These are phyloP conservation scores for Nakazawaea populi DNA, from an alignment of 805 yeast species.

Conservation along the genomic window DNA sequence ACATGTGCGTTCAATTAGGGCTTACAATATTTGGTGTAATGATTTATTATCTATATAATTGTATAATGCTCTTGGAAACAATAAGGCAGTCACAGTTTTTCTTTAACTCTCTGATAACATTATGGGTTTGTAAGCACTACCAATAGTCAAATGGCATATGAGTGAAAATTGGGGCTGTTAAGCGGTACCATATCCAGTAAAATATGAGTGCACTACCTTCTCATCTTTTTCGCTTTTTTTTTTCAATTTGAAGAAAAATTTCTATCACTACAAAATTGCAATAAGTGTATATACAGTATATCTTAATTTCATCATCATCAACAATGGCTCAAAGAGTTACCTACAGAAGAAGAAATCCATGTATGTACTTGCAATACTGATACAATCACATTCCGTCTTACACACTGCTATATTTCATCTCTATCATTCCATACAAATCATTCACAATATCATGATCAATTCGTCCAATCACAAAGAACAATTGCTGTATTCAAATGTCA, in stretches of 20 bases:
- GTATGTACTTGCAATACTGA: slow-evolving; percentile 49
- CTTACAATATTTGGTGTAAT: neutral
- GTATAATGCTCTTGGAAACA: no score
- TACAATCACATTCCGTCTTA: neutral
- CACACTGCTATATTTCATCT: neutral
- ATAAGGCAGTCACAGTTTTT: no score
- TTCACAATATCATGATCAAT: no score
- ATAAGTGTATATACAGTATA: neutral
- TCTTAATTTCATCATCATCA: slow-evolving; percentile 12
- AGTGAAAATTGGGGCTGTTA: neutral
- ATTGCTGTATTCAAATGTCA: no score
- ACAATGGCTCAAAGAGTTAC: slow-evolving; percentile 99
- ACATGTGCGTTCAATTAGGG: neutral
- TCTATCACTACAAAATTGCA: neutral
- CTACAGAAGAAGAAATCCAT: slow-evolving; percentile 98
- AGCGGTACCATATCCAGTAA: neutral
- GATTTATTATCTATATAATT: no score
- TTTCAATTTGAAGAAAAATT: neutral
- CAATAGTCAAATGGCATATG: no score
- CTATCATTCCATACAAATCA: no score
- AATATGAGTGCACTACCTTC: no score
- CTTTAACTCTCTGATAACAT: no score
- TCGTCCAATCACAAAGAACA: no score
- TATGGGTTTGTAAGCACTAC: no score
- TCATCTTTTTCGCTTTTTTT: neutral